Evolutionary conservation across 495 filamentous ascomycete species (phyloP), one percentile per base, ranked within the genome.

Genomic region (Letharia columbiana): DNA sequence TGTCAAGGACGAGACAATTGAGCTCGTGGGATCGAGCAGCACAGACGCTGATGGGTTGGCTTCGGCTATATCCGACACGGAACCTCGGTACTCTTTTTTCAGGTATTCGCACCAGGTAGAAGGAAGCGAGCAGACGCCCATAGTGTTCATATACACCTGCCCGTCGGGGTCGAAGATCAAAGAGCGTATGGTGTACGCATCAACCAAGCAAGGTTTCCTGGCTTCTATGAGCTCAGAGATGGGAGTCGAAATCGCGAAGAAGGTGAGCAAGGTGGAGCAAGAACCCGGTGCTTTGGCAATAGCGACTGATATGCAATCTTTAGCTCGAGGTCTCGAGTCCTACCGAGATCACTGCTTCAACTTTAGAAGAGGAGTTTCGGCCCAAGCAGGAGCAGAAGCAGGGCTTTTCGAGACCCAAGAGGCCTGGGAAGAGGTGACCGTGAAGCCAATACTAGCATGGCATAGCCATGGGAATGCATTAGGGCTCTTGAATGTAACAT

Each of bases 141-240:
- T 98, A 42, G 81, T 97, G 40, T 98, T 98, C 79, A 87, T 98
- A 72, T 98, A 96, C 76, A 96, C 92, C 10, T 97, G 93, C 72
- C 94, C 94, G 6, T 80, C 83, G 4, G 84, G 77, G 6, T 85
- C 86, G 1, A 90, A 89, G 69, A 90, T 98, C 78, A 96, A 91
- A 77, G 91, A 91, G 74, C 86, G 91, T 61, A 98, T 98, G 94
- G 78, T 98, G 69, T 96, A 97, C 75, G 91, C 95, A 42, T 86
- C 90, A 44, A 89, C 89, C 69, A 90, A 91, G 72, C 82, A 83
- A 41, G 84, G 83, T 45, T 90, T 91, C 10, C 78, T 95, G 52
- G 73, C 78, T 20, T 72, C 91, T 41, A 91, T 90, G 18, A 81
- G 83, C 67, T 80, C 79, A 49, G 85, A 90, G 68, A 87, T 86